These are phyloP conservation scores for Arxiozyma telluris DNA, from an alignment of 1,139 yeast species.

Conservation along the genomic window DNA sequence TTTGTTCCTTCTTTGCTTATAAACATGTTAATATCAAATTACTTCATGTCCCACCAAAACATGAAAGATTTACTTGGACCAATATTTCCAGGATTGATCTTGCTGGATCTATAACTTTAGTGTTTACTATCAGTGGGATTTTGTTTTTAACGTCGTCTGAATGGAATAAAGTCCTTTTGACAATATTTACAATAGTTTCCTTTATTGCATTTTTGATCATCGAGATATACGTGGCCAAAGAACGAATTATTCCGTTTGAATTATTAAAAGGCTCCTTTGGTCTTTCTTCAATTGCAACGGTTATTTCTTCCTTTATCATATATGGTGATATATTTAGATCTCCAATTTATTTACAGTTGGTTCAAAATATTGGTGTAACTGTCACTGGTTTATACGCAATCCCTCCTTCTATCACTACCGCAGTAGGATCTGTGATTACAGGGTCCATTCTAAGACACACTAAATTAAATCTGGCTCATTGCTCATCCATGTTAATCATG, in stretches of 20 bases:
- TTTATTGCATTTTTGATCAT: slow-evolving; percentile 20
- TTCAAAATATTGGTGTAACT: slow-evolving; percentile 42
- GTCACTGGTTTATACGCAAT: slow-evolving; percentile 44
- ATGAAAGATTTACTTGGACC: slow-evolving; percentile 33
- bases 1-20: slow-evolving; percentile 33
- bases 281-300: slow-evolving; percentile 22
- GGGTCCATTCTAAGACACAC: slow-evolving; percentile 38
- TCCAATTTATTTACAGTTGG: slow-evolving; percentile 46
- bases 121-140: slow-evolving; percentile 42
- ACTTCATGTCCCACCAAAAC: slow-evolving; percentile 30
- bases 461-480: slow-evolving; percentile 21
- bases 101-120: slow-evolving; percentile 59
- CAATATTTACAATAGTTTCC: slow-evolving; percentile 13
- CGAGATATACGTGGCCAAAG: slow-evolving; percentile 25
- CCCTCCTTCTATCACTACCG: slow-evolving; percentile 40
- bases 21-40: slow-evolving; percentile 25
- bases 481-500: slow-evolving; percentile 22
- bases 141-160: slow-evolving; percentile 36
- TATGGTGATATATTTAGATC: slow-evolving; percentile 40
- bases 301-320: slow-evolving; percentile 25
- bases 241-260: slow-evolving; percentile 28
- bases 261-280: slow-evolving; percentile 26
- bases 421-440: slow-evolving; percentile 53
- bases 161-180: slow-evolving; percentile 14
- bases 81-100: slow-evolving; percentile 61